These are phyloP conservation scores for Trametes cubensis DNA, from an alignment of 768 basidiomycete species.

Conservation along the genomic window DNA sequence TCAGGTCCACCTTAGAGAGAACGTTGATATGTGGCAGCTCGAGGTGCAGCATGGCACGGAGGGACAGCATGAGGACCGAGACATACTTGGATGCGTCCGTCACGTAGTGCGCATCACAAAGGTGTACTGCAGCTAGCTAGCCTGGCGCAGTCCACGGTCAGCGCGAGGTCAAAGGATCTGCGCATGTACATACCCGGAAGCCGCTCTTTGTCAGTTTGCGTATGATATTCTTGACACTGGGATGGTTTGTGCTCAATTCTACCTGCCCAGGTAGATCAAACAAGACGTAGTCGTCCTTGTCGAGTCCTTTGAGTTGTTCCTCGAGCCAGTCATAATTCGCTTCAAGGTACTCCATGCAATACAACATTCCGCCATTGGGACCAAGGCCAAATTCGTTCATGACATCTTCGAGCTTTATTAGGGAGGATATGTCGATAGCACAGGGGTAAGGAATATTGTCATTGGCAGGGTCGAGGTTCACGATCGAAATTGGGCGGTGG, in stretches of 20 bases:
- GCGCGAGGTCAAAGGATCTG: not conserved
- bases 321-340: slow-evolving; percentile 92
- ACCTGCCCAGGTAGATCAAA: slow-evolving; percentile 98
- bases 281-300: slow-evolving; percentile 79
- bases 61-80: slow-evolving; percentile 85
- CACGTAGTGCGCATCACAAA: slow-evolving; percentile 97
- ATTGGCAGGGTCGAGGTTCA: slow-evolving; percentile 97
- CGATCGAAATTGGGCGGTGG: slow-evolving; percentile 80
- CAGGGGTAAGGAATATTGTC: slow-evolving; percentile 90
- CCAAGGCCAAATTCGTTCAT: slow-evolving; percentile 86
- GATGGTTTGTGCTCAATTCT: slow-evolving; percentile 95
- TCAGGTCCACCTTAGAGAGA: slow-evolving; percentile 92
- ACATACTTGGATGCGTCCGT: slow-evolving; percentile 96
- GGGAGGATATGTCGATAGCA: slow-evolving; percentile 77
- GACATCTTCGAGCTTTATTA: slow-evolving; percentile 85
- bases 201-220: slow-evolving; percentile 69
- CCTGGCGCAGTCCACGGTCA: slow-evolving; percentile 37
- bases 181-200: slow-evolving; percentile 71
- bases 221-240: slow-evolving; percentile 81
- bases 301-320: slow-evolving; percentile 63
- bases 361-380: slow-evolving; percentile 95
- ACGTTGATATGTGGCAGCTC: slow-evolving; percentile 99
- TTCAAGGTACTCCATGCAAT: slow-evolving; percentile 96
- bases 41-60: slow-evolving; percentile 97
- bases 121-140: slow-evolving; percentile 85